Conservation (phyloP, 305 asterid species). For the Fraxinus albicans region DNA sequence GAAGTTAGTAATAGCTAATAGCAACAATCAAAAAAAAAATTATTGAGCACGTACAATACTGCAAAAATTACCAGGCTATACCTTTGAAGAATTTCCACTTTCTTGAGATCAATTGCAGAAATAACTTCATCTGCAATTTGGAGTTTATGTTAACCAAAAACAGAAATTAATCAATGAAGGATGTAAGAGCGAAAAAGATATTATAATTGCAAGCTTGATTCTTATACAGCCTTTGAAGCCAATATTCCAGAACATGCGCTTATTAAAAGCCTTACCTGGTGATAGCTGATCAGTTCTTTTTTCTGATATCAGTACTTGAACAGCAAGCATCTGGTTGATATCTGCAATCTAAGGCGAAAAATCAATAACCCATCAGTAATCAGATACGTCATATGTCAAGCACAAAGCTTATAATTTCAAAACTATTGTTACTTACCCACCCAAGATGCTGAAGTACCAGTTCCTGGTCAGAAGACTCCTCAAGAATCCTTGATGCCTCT, state of each 20-base stretch:
- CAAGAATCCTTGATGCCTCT: conserved; percentile 85
- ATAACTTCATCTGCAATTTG: conserved; percentile 69
- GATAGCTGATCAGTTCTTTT: conserved; percentile 60
- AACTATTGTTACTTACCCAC: conserved; percentile 63
- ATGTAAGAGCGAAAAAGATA: not conserved
- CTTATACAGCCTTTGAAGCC: not conserved
- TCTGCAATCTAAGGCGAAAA: conserved; percentile 75
- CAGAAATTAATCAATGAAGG: conserved; percentile 23
- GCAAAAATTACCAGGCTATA: conserved; percentile 29
- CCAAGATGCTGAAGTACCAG: conserved; percentile 90
- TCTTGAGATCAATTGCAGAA: conserved; percentile 87
- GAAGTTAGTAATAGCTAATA: not conserved
- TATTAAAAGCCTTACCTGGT: conserved; percentile 60
- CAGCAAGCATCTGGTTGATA: conserved; percentile 73
- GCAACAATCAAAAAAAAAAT: not conserved
- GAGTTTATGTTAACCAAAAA: conserved; percentile 20
- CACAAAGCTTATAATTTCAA: conserved; percentile 14
- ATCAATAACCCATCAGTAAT: conserved; percentile 21
- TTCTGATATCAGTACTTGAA: conserved; percentile 80
- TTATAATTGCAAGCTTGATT: not conserved
- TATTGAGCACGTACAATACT: conserved; percentile 4
- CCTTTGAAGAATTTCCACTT: conserved; percentile 92
- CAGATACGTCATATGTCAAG: conserved; percentile 15
- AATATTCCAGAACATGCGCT: not conserved
- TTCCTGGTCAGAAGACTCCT: conserved; percentile 82